Percentiles rank a stretch among this genome's conserved stretches.
phyloP scores from a whole-genome alignment of 768 basidiomycete species.

The Rhodotorula paludigena region DNA sequence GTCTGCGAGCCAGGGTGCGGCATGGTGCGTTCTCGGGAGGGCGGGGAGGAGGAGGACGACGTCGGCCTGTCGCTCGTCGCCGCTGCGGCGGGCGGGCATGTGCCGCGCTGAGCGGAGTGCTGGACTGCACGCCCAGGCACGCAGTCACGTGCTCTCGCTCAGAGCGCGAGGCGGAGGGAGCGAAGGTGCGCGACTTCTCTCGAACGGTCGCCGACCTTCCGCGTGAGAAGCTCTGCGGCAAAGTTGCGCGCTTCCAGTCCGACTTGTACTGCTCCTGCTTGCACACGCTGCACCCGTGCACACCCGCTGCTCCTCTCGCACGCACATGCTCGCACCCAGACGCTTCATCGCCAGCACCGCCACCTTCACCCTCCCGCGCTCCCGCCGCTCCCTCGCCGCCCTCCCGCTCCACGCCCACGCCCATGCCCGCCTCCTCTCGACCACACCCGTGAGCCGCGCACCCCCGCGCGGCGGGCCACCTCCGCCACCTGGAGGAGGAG shows the following conservation, averaged over 20 bases:
- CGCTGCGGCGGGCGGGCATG: too few species aligned
- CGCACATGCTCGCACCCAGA: constrained; percentile 1
- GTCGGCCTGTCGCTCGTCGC: too few species aligned
- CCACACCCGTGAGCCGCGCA: not conserved
- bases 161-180: too few species aligned
- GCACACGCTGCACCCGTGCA: not conserved
- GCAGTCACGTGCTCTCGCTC: too few species aligned
- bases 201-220: too few species aligned
- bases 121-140: too few species aligned
- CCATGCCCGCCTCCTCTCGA: not conserved
- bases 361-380: not conserved
- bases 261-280: too few species aligned
- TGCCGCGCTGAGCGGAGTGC: too few species aligned
- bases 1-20: not conserved
- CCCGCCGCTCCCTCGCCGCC: not conserved
- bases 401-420: not conserved
- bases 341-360: not conserved
- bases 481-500: constrained; percentile 6
- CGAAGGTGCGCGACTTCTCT: too few species aligned
- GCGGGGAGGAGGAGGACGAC: not conserved
- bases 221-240: too few species aligned
- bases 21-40: not conserved
- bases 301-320: not conserved
- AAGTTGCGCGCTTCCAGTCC: too few species aligned
- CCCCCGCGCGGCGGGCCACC: not conserved